Conservation (phyloP, 768 basidiomycete species). For the Tulasnella sp. region DNA sequence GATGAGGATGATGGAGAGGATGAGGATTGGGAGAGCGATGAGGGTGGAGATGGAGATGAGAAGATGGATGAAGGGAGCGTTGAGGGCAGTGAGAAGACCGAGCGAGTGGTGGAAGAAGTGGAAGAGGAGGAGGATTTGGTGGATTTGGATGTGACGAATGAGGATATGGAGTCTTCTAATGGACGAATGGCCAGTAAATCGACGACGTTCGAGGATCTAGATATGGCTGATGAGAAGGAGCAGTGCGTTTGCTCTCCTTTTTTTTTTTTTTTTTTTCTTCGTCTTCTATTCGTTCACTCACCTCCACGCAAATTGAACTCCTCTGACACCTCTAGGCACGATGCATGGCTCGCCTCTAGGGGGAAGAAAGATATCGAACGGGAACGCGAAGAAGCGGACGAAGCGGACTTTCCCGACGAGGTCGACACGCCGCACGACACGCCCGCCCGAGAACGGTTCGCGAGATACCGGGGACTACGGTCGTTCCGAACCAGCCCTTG, state of each 20-base stretch:
- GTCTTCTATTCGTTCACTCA: neutral
- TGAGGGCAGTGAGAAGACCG: constrained; percentile 22
- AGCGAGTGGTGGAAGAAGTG: constrained; percentile 34
- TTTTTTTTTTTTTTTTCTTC: too few relatives aligned
- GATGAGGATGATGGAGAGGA: constrained; percentile 66
- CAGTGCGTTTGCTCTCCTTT: constrained; percentile 44
- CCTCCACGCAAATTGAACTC: neutral
- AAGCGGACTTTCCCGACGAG: constrained; percentile 89
- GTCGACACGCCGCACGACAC: constrained; percentile 85
- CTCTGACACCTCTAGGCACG: constrained; percentile 36
- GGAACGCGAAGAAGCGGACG: constrained; percentile 65
- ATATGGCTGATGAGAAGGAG: constrained; percentile 71
- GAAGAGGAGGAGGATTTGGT: constrained; percentile 38
- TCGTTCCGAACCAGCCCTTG: constrained; percentile 93
- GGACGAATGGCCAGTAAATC: constrained; percentile 25
- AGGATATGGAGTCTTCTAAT: constrained; percentile 43
- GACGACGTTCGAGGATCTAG: constrained; percentile 60
- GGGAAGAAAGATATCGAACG: constrained; percentile 30
- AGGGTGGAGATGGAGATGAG: constrained; percentile 29
- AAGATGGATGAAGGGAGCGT: constrained; percentile 24
- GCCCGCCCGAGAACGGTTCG: constrained; percentile 71
- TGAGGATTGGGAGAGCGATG: constrained; percentile 35
- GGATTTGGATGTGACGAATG: constrained; percentile 40
- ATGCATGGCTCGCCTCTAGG: constrained; percentile 41
- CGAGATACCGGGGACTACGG: constrained; percentile 80